A percentile compares a stretch with the other conserved stretches of the same genome.
Evolutionary conservation across 495 filamentous ascomycete genomes (phyloP).

Genomic region (Xylaria castorea): DNA sequence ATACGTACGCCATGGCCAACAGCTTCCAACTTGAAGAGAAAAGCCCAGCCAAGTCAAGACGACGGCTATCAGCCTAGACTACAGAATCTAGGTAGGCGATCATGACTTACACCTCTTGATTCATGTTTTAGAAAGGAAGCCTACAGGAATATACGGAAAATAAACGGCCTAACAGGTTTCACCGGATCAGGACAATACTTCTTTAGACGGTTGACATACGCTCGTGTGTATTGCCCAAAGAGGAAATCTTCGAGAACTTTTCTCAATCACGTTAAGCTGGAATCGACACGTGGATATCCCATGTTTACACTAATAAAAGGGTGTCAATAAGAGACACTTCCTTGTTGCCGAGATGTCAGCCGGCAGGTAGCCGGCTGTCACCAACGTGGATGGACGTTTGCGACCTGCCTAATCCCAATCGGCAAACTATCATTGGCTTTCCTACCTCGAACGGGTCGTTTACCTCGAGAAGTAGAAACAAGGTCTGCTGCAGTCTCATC

Average conservation of each 20-base stretch:
- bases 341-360: slow-evolving; percentile 22
- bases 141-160: neutral
- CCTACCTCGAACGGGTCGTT: neutral
- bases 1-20: neutral
- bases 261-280: slow-evolving; percentile 2
- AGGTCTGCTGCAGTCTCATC: neutral
- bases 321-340: slow-evolving; percentile 3
- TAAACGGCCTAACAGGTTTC: neutral
- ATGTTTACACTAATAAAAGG: slow-evolving; percentile 8
- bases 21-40: neutral
- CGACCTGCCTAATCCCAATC: slow-evolving; percentile 8
- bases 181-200: neutral
- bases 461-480: neutral
- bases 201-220: neutral
- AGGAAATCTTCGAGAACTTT: slow-evolving; percentile 15
- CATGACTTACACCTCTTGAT: neutral
- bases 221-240: neutral
- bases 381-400: slow-evolving; percentile 9
- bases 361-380: slow-evolving; percentile 19
- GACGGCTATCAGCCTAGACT: neutral
- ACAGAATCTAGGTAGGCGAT: neutral
- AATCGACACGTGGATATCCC: slow-evolving; percentile 15
- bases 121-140: too few species aligned
- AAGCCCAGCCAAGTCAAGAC: neutral
- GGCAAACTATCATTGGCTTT: neutral